Base-by-base conservation (phyloP, 2,329 filamentous ascomycete genomes). In the Diaporthe humulicola region DNA sequence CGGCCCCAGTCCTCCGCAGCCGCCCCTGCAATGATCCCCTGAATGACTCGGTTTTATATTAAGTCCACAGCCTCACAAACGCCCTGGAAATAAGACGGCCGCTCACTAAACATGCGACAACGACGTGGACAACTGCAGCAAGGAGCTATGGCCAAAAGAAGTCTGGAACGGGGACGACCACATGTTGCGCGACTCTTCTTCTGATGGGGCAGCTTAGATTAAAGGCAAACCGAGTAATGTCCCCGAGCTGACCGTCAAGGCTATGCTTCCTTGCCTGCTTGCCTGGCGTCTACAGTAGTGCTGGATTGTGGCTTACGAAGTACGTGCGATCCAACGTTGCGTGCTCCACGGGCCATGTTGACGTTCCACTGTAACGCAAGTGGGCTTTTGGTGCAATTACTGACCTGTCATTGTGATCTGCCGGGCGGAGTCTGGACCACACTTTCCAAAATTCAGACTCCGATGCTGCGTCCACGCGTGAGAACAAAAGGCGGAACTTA, bases 21-120 rank as follows among this genome's bases (percentile, higher is more conserved):
- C 30, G 64, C 64, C 64, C 64, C 45, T 52, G 22, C 28, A 67
- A 67, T 67, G 64, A 67, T 54, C 64, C 64, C 64, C 64, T 67
- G 64, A 67, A 67, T 67, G 64, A 67, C 64, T 67, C 64, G 45
- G 22, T 67, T 67, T 67, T 40, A 52, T n/a, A 67, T 67, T 22
- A 67, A 67, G 45, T 40, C 30, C 61, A 67, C 28, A 66, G 19
- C 61, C 42, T 67, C 45, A 10, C 19, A 52, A 52, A 15, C 30
- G 15, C 45, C n/a, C 45, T 67, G 33, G 45, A 25, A 28, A 67
- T 38, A 52, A 52, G 30, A 19, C 64, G 64, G 14, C 64, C 61
- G 28, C 45, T 7, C n/a, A 36, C 30, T 22, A 25, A 6, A 19
- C 12, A 50, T 50, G 22, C 42, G 28, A 33, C 45, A 15, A 19